Evolutionary conservation across 176 grass and related monocot species (phyloP).

Genomic region (Oryza rufipogon): DNA sequence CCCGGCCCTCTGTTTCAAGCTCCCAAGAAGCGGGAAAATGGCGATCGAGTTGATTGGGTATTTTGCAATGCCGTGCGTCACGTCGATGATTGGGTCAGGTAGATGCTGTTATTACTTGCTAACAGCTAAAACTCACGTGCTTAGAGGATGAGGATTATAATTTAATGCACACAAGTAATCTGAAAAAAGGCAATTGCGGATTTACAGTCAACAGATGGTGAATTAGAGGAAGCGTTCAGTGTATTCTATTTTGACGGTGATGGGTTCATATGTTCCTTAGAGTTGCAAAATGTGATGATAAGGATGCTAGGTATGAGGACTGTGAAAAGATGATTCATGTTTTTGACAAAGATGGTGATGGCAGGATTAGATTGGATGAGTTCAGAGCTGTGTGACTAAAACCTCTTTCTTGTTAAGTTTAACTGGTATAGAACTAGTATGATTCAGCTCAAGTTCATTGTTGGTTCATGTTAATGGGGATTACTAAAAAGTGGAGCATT

Average conservation of each 20-base stretch:
- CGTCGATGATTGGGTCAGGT: no score
- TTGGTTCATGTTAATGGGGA: not conserved
- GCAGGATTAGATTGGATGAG: not conserved
- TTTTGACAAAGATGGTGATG: not conserved
- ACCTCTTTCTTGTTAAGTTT: not conserved
- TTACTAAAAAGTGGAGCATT: no score
- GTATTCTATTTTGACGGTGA: not conserved
- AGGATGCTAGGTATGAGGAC: not conserved
- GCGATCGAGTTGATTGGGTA: no score
- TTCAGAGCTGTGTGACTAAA: not conserved
- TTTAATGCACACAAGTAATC: not conserved
- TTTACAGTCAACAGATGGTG: not conserved
- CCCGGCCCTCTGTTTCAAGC: no score
- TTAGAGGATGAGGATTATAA: no score
- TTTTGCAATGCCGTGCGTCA: no score
- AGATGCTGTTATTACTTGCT: no score
- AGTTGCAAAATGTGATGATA: not conserved
- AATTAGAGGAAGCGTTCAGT: not conserved
- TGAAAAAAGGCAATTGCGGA: not conserved
- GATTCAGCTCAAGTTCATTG: not conserved
- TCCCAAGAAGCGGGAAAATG: no score
- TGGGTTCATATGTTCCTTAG: not conserved
- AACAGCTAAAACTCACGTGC: no score
- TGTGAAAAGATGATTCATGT: not conserved
- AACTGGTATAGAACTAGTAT: not conserved